phyloP scores from a whole-genome alignment of 2,329 filamentous ascomycete genomes.

The Colletotrichum tanaceti region DNA sequence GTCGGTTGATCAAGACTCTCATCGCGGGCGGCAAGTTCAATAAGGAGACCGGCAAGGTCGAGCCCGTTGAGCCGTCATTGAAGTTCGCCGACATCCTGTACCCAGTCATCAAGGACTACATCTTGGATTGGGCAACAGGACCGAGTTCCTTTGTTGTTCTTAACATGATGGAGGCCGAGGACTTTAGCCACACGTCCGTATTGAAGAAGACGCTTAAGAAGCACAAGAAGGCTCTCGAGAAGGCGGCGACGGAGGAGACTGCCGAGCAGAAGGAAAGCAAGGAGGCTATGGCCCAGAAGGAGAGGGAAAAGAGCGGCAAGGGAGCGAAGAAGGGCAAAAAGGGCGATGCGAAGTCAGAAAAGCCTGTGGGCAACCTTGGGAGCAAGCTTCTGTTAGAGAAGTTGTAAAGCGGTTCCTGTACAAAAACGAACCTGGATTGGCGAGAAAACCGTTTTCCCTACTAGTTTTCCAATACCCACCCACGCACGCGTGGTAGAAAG shows the following conservation, averaged over 20 bases:
- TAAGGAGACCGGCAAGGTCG: slow-evolving; percentile 74
- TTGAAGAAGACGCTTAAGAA: slow-evolving; percentile 78
- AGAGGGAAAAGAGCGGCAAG: slow-evolving; percentile 52
- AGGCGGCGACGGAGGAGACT: slow-evolving; percentile 71
- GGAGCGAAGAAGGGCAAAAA: slow-evolving; percentile 57
- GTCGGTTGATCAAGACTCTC: slow-evolving; percentile 89
- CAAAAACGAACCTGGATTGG: slow-evolving; percentile 25
- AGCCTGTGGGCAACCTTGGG: slow-evolving; percentile 69
- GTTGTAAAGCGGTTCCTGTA: slow-evolving; percentile 50
- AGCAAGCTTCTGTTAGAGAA: slow-evolving; percentile 71
- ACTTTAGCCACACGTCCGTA: slow-evolving; percentile 74
- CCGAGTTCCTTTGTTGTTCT: slow-evolving; percentile 89
- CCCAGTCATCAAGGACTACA: slow-evolving; percentile 77
- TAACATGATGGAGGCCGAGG: slow-evolving; percentile 79
- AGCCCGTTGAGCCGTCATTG: slow-evolving; percentile 79
- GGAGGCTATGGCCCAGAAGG: slow-evolving; percentile 59
- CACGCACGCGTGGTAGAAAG: slow-evolving; percentile 27
- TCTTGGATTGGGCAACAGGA: slow-evolving; percentile 87
- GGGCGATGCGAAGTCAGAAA: slow-evolving; percentile 56
- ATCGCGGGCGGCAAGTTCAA: slow-evolving; percentile 92
- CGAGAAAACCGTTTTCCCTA: slow-evolving; percentile 33
- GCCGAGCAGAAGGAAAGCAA: slow-evolving; percentile 63
- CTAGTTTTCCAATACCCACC: slow-evolving; percentile 37
- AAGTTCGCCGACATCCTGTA: slow-evolving; percentile 87
- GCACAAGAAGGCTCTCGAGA: slow-evolving; percentile 76